A percentile compares a stretch with the other conserved stretches of the same genome.
Evolutionary conservation across 805 yeast species (phyloP).

Genomic region (Zygosaccharomyces siamensis): DNA sequence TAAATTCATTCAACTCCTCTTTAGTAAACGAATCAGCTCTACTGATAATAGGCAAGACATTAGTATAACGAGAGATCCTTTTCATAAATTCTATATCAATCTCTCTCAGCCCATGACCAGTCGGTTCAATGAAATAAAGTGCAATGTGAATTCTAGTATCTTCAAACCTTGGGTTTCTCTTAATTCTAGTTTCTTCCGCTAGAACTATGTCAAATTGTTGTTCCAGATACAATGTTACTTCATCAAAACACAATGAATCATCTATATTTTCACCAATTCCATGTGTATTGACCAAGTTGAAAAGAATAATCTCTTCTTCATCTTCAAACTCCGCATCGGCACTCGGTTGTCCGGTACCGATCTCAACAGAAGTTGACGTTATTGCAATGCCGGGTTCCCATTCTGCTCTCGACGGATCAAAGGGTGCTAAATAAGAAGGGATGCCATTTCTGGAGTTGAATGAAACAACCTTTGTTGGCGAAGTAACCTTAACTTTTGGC

Average conservation of each 20-base stretch:
- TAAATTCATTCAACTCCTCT: slow-evolving; percentile 54
- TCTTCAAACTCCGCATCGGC: slow-evolving; percentile 11
- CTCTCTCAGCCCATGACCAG: slow-evolving; percentile 76
- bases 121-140: slow-evolving; percentile 66
- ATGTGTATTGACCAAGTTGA: slow-evolving; percentile 64
- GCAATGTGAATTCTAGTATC: slow-evolving; percentile 75
- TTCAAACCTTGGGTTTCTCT: slow-evolving; percentile 76
- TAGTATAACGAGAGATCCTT: slow-evolving; percentile 62
- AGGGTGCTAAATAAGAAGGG: slow-evolving; percentile 51
- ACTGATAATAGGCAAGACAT: slow-evolving; percentile 65
- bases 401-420: slow-evolving; percentile 55
- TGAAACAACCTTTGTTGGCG: slow-evolving; percentile 41
- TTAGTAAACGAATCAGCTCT: slow-evolving; percentile 69
- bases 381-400: slow-evolving; percentile 74
- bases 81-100: slow-evolving; percentile 70
- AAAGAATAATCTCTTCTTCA: slow-evolving; percentile 42
- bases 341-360: slow-evolving; percentile 20
- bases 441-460: slow-evolving; percentile 61
- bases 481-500: slow-evolving; percentile 24
- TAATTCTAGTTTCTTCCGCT: slow-evolving; percentile 81
- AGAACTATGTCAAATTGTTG: slow-evolving; percentile 75
- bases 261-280: slow-evolving; percentile 79
- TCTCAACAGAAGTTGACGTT: slow-evolving; percentile 40
- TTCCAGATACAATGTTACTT: slow-evolving; percentile 60
- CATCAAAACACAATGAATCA: slow-evolving; percentile 61